Base-by-base conservation (phyloP, 2,329 filamentous ascomycete genomes). In the Fusarium falciforme region DNA sequence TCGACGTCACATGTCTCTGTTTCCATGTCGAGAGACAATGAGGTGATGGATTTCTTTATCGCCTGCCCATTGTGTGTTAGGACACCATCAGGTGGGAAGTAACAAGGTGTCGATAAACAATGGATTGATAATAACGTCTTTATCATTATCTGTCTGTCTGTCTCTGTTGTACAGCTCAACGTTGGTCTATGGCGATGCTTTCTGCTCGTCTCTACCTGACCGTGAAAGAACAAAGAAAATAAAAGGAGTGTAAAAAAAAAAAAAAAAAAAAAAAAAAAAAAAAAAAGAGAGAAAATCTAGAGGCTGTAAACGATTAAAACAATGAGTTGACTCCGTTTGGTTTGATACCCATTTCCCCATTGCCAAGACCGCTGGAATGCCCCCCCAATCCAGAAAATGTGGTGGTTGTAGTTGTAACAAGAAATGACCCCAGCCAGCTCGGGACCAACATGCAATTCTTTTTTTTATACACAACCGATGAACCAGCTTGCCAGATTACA, bases 371-470 rank as follows among this genome's bases (percentile, higher is more conserved):
- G 47, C 47, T 31, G 47, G 47, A 52, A 52, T 52, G 47, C 31
- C 66, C 64, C 66, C 64, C 22, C 38, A 60, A 47, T 60, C 20
- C 62, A 40, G 25, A 42, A 40, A n/a, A 27, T 42, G 22, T 55
- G 57, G 44, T 36, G 38, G 63, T 35, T 62, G 60, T 36, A 74
- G 61, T 42, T 49, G 44, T 29, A 49, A 69, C 44, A 68, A 62
- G 58, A 62, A 62, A 54, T 25, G 20, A 57, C 58, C 65, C 61
- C 71, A 64, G 61, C 71, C 68, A 59, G 68, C 61, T 73, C 61
- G 35, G 68, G 61, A 55, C 42, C 33, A 67, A 31, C 44, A 63
- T 66, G 54, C 58, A 63, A 60, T 22, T 54, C 57, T 58, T 27
- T 57, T 57, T 59, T 61, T 29, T 29, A 36, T 25, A 36, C 36